A percentile compares a stretch with the other conserved stretches of the same genome.
Evolutionary conservation across 495 filamentous ascomycete genomes (phyloP).

Genomic region (Lepidopterella palustris): DNA sequence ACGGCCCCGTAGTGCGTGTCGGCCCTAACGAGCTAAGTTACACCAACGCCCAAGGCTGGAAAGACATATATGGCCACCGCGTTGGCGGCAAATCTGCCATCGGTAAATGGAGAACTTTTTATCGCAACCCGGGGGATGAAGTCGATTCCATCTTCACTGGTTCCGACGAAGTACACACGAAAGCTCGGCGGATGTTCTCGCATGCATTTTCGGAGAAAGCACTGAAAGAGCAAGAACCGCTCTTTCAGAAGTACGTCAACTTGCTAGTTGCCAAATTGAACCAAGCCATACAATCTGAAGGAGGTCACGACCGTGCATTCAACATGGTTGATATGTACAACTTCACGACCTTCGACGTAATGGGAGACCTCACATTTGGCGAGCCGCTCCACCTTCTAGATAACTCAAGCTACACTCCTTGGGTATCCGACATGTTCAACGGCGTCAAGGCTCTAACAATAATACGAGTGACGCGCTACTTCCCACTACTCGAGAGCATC

Average conservation of each 20-base stretch:
- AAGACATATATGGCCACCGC: slow-evolving; percentile 50
- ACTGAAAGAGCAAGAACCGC: slow-evolving; percentile 41
- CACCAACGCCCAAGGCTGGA: slow-evolving; percentile 46
- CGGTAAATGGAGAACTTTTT: slow-evolving; percentile 37
- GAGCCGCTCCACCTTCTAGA: slow-evolving; percentile 24
- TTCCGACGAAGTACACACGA: slow-evolving; percentile 27
- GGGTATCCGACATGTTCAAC: slow-evolving; percentile 24
- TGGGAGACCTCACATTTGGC: slow-evolving; percentile 30
- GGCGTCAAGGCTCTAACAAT: slow-evolving; percentile 13
- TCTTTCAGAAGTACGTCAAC: slow-evolving; percentile 39
- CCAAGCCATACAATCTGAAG: slow-evolving; percentile 14
- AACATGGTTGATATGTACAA: slow-evolving; percentile 32
- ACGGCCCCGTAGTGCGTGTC: slow-evolving; percentile 50
- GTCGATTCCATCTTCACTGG: slow-evolving; percentile 25
- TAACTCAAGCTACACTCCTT: slow-evolving; percentile 20
- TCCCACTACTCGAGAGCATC: slow-evolving; percentile 2
- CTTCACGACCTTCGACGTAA: slow-evolving; percentile 33
- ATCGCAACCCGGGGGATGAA: slow-evolving; percentile 19
- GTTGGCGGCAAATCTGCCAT: slow-evolving; percentile 31
- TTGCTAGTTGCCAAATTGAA: slow-evolving; percentile 34
- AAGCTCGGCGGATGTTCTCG: slow-evolving; percentile 23
- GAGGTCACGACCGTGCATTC: slow-evolving; percentile 4
- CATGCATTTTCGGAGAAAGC: slow-evolving; percentile 40
- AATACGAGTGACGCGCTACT: slow-evolving; percentile 3
- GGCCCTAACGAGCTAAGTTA: slow-evolving; percentile 52